A percentile compares a stretch with the other conserved stretches of the same genome.
phyloP scores from a whole-genome alignment of 768 basidiomycete species.

The Piloderma croceum region DNA sequence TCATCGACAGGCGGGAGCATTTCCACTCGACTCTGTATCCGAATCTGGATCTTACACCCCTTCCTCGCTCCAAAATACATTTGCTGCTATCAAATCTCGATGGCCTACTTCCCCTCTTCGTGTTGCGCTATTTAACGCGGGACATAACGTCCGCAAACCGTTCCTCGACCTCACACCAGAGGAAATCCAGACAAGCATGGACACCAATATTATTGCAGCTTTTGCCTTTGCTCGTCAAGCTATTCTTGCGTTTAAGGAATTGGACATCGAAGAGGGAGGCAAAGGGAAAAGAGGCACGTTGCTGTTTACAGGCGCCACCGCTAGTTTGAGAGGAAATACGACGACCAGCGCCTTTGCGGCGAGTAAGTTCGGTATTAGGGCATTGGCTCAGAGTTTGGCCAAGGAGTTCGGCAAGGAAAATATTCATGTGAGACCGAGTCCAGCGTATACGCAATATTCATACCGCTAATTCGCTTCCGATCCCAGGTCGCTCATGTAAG shows the following conservation, averaged over 20 bases:
- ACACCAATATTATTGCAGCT: conserved; percentile 51
- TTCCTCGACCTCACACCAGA: conserved; percentile 60
- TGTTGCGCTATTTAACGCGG: conserved; percentile 62
- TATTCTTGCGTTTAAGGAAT: conserved; percentile 50
- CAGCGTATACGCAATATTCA: not conserved
- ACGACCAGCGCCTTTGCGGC: conserved; percentile 59
- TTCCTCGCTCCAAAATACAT: conserved; percentile 45
- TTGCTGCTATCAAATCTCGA: conserved; percentile 38
- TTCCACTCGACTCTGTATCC: conserved; percentile 48
- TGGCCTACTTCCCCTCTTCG: conserved; percentile 50
- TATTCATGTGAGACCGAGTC: conserved; percentile 68
- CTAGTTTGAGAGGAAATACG: conserved; percentile 56
- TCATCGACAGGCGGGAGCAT: not conserved
- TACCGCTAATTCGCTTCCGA: conserved; percentile 2
- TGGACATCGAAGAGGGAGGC: conserved; percentile 36
- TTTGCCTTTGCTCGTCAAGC: conserved; percentile 61
- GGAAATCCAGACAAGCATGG: conserved; percentile 46
- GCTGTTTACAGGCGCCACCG: conserved; percentile 72
- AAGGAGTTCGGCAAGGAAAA: conserved; percentile 73
- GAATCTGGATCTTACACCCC: conserved; percentile 45
- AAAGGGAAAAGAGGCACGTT: conserved; percentile 57
- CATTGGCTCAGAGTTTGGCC: conserved; percentile 62
- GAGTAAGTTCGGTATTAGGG: conserved; percentile 57
- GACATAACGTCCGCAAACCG: conserved; percentile 52
- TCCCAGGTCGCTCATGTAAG: conserved; percentile 60